phyloP scores from a whole-genome alignment of 331 rosid species.

The Erythrophleum ivorense region DNA sequence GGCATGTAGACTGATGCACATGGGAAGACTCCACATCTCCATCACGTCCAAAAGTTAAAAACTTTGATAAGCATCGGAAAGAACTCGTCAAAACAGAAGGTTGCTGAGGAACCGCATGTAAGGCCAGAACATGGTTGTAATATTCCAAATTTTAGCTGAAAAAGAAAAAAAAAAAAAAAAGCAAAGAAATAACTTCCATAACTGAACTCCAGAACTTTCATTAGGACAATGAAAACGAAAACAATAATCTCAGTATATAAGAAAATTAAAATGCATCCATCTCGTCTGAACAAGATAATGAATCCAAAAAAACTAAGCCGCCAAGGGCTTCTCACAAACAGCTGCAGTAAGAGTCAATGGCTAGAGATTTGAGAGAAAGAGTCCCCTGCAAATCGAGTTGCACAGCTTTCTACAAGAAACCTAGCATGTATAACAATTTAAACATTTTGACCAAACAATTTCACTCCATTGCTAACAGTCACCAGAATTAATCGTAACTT shows the following conservation, averaged over 20 bases:
- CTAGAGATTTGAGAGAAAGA: background rate
- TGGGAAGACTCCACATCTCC: no score
- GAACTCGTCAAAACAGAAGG: no score
- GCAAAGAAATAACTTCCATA: background rate
- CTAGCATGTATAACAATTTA: background rate
- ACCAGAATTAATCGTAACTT: background rate
- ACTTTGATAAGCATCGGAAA: no score
- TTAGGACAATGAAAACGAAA: slow-evolving; percentile 1
- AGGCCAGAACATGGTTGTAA: background rate
- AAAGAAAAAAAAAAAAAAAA: background rate
- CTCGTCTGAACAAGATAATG: background rate
- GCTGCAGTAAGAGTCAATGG: background rate
- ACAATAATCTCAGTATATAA: background rate
- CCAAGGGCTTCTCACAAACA: slow-evolving; percentile 1
- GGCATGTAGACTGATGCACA: no score
- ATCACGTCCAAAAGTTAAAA: no score
- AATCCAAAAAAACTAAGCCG: background rate
- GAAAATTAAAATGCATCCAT: background rate
- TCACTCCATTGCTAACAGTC: slow-evolving; percentile 6
- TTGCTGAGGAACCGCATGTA: background rate
- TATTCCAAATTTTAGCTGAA: background rate
- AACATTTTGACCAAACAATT: slow-evolving; percentile 8
- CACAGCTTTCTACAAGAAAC: background rate
- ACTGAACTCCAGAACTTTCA: slow-evolving; percentile 4
- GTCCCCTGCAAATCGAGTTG: background rate